Base-by-base conservation (phyloP, 192 early-diverging fungal genomes). In the Geranomyces variabilis region DNA sequence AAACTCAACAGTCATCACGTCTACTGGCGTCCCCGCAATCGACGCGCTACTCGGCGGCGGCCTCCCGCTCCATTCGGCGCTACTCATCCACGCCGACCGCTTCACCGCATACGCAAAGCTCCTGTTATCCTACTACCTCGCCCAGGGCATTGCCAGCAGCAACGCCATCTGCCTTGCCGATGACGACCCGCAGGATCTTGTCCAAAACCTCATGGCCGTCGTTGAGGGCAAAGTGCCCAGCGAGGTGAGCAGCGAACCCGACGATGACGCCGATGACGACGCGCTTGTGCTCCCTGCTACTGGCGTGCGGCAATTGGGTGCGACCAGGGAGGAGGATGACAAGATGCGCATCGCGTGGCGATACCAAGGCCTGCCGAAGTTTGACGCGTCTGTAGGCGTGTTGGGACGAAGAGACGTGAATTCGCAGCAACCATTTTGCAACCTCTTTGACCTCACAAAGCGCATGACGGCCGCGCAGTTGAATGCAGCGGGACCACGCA, bases 311-410 rank as follows among this genome's bases (percentile, higher is more conserved):
- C 24, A 28, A 36, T 45, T 80, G 61, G 82, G 80, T 4, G 62
- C 68, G 28, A 46, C 75, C 13, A 67, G 79, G 70, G 47, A 34
- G 53, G 63, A 53, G 45, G 79, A 77, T n/a, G 91, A 93, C 61
- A 75, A 81, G 0, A 86, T 99, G 87, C 88, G 83, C 58, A 97
- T 99, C 63, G 96, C 96, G 0, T 99, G 96, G 96, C 79, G 96
- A 57, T 99, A 99, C 82, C 85, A 94, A 73, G 83, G 86, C 44
- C 61, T 96, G 67, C 93, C 93, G 45, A 80, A 83, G 60, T 87
- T 92, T 75, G 85, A 81, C 30, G 69, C 63, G 41, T 19, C 41
- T 36, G 63, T 31, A n/a, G 58, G 58, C 10, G 36, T 10, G 10
- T 3, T 49, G 3, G 29, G 51, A 12, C 13, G 31, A 41, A 44